phyloP scores from a whole-genome alignment of 495 filamentous ascomycete genomes.

The Penicillium argentinense region DNA sequence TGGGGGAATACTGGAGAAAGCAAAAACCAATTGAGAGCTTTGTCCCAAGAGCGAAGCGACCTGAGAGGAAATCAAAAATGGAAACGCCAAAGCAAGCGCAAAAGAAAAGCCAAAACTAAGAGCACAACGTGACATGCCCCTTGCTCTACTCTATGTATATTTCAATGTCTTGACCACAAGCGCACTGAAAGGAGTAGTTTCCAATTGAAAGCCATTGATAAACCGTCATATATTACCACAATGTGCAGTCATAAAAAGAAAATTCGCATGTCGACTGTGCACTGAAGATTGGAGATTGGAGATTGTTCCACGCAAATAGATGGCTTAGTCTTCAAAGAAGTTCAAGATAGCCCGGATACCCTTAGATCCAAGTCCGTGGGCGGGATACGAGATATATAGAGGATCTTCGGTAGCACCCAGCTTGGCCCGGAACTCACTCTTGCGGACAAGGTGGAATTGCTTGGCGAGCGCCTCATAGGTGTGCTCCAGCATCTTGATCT shows the following conservation, averaged over 20 bases:
- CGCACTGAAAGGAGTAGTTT: no score
- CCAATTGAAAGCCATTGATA: background rate
- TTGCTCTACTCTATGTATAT: constrained; percentile 10
- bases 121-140: background rate
- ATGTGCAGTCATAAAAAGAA: constrained; percentile 1
- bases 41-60: background rate
- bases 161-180: background rate
- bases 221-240: no score
- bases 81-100: background rate
- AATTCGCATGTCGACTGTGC: background rate
- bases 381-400: constrained; percentile 79
- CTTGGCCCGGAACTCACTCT: constrained; percentile 86
- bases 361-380: constrained; percentile 72
- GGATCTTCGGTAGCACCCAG: constrained; percentile 75
- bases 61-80: constrained; percentile 6
- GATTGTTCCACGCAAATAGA: background rate
- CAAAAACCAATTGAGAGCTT: constrained; percentile 1
- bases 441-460: constrained; percentile 73
- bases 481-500: constrained; percentile 70
- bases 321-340: constrained; percentile 71
- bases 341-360: constrained; percentile 75
- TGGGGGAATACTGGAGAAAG: constrained; percentile 25
- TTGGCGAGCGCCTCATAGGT: constrained; percentile 76
- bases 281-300: background rate
- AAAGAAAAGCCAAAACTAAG: background rate